Evolutionary conservation across 2,329 filamentous ascomycete species (phyloP).

Genomic region (Colletotrichum kahawae): DNA sequence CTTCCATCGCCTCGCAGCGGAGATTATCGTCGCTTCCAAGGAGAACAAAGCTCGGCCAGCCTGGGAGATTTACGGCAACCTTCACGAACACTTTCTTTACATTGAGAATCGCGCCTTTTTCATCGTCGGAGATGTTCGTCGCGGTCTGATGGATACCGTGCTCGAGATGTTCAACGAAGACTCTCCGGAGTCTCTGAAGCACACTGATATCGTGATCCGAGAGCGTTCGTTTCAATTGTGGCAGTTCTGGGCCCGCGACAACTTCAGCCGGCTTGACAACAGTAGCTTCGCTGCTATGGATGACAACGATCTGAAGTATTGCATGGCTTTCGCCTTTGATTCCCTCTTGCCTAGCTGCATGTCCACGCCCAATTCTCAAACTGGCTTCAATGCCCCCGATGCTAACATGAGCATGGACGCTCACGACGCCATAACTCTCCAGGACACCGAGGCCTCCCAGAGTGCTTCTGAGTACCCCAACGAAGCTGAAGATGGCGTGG

Average conservation of each 20-base stretch:
- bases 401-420: background rate
- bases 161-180: background rate
- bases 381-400: background rate
- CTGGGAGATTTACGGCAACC: background rate
- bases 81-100: background rate
- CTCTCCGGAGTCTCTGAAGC: no score
- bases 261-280: no score
- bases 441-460: background rate
- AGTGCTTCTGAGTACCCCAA: no score
- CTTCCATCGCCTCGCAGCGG: background rate
- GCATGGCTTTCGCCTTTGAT: background rate
- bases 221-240: background rate
- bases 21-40: background rate
- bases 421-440: rapidly evolving
- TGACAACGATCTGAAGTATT: background rate
- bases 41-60: background rate
- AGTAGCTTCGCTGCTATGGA: background rate
- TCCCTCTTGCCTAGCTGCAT: no score
- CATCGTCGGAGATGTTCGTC: background rate
- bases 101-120: background rate
- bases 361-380: background rate
- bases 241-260: background rate
- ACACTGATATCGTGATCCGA: no score
- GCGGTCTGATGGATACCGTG: background rate
- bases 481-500: no score